Evolutionary conservation across 441 rosid genomes (phyloP).

Genomic region (Theobroma grandiflorum): DNA sequence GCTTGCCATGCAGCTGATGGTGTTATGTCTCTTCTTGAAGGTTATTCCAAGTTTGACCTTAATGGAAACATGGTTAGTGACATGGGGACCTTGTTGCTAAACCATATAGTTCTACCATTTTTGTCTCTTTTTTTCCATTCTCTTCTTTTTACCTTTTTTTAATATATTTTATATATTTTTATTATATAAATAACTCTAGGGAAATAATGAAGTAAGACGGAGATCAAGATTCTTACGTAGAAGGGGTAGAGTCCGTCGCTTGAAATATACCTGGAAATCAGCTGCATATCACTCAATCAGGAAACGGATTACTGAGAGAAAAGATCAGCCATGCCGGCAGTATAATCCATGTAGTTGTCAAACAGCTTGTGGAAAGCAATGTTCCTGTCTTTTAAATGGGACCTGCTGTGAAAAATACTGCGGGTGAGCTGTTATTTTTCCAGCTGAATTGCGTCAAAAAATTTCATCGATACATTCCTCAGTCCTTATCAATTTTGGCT

Average conservation of each 20-base stretch:
- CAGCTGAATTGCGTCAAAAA: background rate
- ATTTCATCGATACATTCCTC: background rate
- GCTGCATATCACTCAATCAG: slow-evolving; percentile 97
- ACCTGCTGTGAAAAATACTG: slow-evolving; percentile 99
- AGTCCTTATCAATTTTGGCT: background rate
- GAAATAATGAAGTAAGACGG: slow-evolving; percentile 84
- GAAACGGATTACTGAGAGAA: slow-evolving; percentile 89
- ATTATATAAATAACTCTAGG: slow-evolving; percentile 41
- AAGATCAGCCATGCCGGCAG: slow-evolving; percentile 99
- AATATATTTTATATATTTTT: background rate
- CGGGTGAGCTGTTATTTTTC: slow-evolving; percentile 65
- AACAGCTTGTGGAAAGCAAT: slow-evolving; percentile 94
- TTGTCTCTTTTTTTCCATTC: background rate
- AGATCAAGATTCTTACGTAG: slow-evolving; percentile 95
- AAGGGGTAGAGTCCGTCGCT: slow-evolving; percentile 94
- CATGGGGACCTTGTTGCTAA: background rate
- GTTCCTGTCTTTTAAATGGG: slow-evolving; percentile 87
- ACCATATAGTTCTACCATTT: background rate
- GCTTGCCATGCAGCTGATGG: slow-evolving; percentile 71
- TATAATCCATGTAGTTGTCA: slow-evolving; percentile 96
- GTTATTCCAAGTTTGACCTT: slow-evolving; percentile 80
- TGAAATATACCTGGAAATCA: slow-evolving; percentile 99
- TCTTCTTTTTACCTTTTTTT: background rate
- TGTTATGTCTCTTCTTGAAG: slow-evolving; percentile 68
- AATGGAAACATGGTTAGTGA: slow-evolving; percentile 76